A percentile compares a stretch with the other conserved stretches of the same genome.
Conservation (phyloP, 2,329 filamentous ascomycete genomes). For the Sporothrix protearum region DNA sequence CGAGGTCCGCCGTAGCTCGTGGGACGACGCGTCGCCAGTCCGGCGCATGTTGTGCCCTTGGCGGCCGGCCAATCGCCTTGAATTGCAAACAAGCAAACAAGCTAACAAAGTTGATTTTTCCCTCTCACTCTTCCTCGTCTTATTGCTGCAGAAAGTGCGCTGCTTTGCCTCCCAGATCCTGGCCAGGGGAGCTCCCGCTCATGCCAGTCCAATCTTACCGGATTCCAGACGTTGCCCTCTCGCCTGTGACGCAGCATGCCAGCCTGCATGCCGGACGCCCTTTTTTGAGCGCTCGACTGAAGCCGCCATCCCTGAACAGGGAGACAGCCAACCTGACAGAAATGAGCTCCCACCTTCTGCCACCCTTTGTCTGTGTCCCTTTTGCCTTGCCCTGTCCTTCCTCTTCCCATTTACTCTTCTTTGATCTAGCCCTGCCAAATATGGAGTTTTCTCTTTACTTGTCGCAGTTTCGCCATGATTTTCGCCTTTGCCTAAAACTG, state of each 20-base stretch:
- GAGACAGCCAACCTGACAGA: not conserved
- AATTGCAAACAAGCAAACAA: conserved; percentile 9
- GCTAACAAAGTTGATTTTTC: conserved; percentile 7
- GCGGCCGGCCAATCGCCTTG: not conserved
- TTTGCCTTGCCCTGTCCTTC: not conserved
- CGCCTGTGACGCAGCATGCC: conserved; percentile 20
- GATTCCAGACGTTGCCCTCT: conserved; percentile 22
- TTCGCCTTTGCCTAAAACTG: conserved; percentile 8
- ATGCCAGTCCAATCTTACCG: conserved; percentile 17
- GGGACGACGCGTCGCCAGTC: conserved; percentile 12
- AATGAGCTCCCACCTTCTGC: not conserved
- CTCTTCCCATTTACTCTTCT: not conserved
- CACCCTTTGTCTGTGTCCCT: not conserved
- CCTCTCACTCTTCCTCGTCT: not conserved
- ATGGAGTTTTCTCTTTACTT: not conserved
- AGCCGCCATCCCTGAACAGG: conserved; percentile 21
- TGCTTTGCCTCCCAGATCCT: not conserved
- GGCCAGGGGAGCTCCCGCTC: not conserved
- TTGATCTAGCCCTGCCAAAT: not conserved
- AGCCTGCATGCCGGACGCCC: conserved; percentile 5
- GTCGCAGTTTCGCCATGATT: not conserved
- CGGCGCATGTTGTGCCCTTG: conserved; percentile 5
- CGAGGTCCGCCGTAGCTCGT: not conserved
- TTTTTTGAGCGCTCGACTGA: not conserved
- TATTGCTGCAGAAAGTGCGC: not conserved